Evolutionary conservation across 2,329 filamentous ascomycete genomes (phyloP).

Genomic region (Zymoseptoria pseudotritici): DNA sequence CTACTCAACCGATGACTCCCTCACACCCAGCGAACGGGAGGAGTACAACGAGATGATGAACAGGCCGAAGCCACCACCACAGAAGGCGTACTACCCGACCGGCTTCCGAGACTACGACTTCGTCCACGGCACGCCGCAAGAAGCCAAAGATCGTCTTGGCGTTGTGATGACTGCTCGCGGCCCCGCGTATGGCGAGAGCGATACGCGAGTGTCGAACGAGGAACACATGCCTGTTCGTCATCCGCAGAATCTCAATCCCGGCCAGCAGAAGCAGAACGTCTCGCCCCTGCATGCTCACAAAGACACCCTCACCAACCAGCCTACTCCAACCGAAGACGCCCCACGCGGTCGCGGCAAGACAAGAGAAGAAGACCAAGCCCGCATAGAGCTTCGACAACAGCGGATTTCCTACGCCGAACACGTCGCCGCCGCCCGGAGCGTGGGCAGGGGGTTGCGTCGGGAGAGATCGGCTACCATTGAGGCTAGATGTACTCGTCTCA

Average conservation of each 20-base stretch:
- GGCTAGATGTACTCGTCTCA: too few relatives aligned
- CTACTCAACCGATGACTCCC: too few relatives aligned
- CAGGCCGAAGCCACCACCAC: background rate
- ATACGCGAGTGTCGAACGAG: too few relatives aligned
- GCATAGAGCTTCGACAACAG: background rate
- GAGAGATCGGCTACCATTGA: background rate
- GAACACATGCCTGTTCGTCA: too few relatives aligned
- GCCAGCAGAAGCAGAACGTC: background rate
- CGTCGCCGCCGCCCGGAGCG: background rate
- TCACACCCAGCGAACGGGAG: too few relatives aligned
- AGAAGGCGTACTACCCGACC: too few relatives aligned
- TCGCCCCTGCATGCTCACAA: background rate
- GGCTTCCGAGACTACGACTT: too few relatives aligned
- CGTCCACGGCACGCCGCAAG: too few relatives aligned
- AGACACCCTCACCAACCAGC: background rate
- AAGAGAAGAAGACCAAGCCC: background rate
- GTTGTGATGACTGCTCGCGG: too few relatives aligned
- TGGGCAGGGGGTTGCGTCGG: background rate
- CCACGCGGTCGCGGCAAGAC: background rate
- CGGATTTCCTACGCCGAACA: background rate
- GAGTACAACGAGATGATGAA: background rate
- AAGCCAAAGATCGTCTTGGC: too few relatives aligned
- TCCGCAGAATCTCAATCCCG: too few relatives aligned
- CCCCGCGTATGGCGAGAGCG: too few relatives aligned
- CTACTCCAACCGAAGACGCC: background rate